Base-by-base conservation (phyloP, 2,329 filamentous ascomycete genomes). In the Scopulariopsis brevicaulis region DNA sequence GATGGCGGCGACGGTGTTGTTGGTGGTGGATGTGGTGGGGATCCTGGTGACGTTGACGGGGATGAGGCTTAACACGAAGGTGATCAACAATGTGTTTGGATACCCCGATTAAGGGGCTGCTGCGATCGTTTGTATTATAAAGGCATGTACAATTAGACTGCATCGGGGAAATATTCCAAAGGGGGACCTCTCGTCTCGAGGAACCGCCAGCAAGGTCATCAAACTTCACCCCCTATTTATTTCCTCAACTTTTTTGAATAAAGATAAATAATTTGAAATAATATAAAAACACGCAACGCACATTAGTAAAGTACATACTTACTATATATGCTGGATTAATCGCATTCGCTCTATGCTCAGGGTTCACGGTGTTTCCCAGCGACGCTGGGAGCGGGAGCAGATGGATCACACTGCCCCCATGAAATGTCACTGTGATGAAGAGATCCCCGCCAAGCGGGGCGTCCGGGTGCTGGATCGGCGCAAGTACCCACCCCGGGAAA, bases 51-150 rank as follows among this genome's bases (percentile, higher is more conserved):
- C 85, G n/a, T 69, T 96, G 59, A 74, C 83, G 32, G 91, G 90
- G 1, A 80, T 90, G 57, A 78, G 92, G 66, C 85, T 82, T 67
- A 95, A 90, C 68, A 86, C 85, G 2, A 69, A 89, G 61, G 89
- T 90, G 63, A 83, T 96, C 12, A 84, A 84, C 7, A 90, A 96
- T 66, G 85, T 96, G 3, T 97, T 97, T 81, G 93, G 94, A 15
- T 94, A 86, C 80, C 79, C 78, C 1, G 79, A 82, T 59, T 80
- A 50, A 60, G n/a, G 20, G 46, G 6, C n/a, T 24, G 46, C 6
- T 22, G 22, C 18, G 10, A 12, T 24, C 20, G n/a, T 12, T 22
- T 50, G 22, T 50, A 24, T 50, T 3, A 50, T 50, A 50, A n/a
- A 50, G 22, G 40, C 40, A 50, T 22, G 20, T 50, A 40, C 37